A percentile compares a stretch with the other conserved stretches of the same genome.
Evolutionary conservation across 192 early-diverging fungal species (phyloP).

Genomic region (Gamsiella multidivaricata): DNA sequence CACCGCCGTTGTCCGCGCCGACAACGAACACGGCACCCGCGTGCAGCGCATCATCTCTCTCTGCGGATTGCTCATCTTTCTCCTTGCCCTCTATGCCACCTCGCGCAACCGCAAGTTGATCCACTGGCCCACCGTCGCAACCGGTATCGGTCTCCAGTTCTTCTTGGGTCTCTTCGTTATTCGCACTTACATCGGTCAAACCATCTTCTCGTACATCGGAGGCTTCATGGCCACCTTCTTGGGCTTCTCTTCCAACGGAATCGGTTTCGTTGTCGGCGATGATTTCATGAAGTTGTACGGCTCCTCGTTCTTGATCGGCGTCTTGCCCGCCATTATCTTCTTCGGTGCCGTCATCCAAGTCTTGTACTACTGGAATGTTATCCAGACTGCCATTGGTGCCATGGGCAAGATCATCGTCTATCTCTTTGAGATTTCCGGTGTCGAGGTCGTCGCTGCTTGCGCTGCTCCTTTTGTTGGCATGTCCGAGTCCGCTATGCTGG

Average conservation of each 20-base stretch:
- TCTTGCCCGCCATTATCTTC: constrained; percentile 90
- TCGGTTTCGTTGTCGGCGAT: constrained; percentile 76
- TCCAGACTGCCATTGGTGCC: constrained; percentile 82
- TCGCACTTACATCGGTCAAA: constrained; percentile 73
- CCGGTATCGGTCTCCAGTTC: constrained; percentile 80
- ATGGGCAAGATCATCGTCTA: constrained; percentile 71
- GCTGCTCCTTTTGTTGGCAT: constrained; percentile 90
- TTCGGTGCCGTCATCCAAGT: constrained; percentile 88
- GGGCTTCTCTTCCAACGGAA: constrained; percentile 73
- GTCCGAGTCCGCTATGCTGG: constrained; percentile 83
- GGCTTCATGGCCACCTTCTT: constrained; percentile 70
- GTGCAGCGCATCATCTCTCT: constrained; percentile 81
- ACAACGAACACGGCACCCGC: constrained; percentile 63
- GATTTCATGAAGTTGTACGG: constrained; percentile 50
- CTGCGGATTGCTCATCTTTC: constrained; percentile 73
- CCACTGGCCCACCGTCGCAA: constrained; percentile 78
- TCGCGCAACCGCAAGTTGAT: constrained; percentile 75
- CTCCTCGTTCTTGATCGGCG: constrained; percentile 70
- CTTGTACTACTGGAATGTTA: constrained; percentile 83
- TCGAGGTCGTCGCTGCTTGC: constrained; percentile 85
- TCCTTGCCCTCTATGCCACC: constrained; percentile 55
- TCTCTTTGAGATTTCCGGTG: constrained; percentile 80
- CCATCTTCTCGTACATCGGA: constrained; percentile 77
- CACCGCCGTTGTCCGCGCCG: constrained; percentile 64
- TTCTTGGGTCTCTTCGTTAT: constrained; percentile 84